These are phyloP conservation scores for Beta lomatogona DNA, from an alignment of 179 eudicot genomes.

Conservation along the genomic window DNA sequence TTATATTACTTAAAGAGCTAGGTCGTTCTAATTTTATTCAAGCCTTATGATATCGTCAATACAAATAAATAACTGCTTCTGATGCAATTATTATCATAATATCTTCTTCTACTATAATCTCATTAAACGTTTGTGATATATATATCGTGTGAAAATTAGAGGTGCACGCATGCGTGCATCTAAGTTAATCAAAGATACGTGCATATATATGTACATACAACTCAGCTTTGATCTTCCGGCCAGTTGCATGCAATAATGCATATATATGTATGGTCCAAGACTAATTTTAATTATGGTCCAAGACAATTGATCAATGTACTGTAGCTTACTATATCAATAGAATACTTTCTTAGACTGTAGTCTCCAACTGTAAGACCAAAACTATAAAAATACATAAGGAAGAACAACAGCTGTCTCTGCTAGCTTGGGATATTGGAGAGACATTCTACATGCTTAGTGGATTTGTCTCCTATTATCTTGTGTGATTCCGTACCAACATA, in stretches of 20 bases:
- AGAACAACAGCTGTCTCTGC: conserved; percentile 11
- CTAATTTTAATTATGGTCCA: background rate
- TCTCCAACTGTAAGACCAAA: background rate
- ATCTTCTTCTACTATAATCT: background rate
- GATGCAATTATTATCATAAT: no score
- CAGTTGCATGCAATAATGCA: background rate
- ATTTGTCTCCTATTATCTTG: conserved; percentile 19
- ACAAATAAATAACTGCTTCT: no score
- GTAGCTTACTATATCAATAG: background rate
- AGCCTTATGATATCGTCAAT: no score
- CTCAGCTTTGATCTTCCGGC: background rate
- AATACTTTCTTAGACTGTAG: background rate
- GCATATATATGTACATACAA: background rate
- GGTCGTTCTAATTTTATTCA: no score
- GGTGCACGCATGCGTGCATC: conserved; percentile 26
- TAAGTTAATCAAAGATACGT: background rate
- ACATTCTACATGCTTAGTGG: conserved; percentile 29
- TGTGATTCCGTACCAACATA: conserved; percentile 15
- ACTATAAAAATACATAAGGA: background rate
- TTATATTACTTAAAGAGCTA: no score
- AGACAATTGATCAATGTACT: background rate
- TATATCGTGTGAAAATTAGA: conserved; percentile 10
- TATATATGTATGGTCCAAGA: background rate
- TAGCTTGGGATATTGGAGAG: conserved; percentile 26
- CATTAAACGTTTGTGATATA: background rate